Base-by-base conservation (phyloP, 176 grass and related monocot genomes). In the Rhynchospora tenuis region DNA sequence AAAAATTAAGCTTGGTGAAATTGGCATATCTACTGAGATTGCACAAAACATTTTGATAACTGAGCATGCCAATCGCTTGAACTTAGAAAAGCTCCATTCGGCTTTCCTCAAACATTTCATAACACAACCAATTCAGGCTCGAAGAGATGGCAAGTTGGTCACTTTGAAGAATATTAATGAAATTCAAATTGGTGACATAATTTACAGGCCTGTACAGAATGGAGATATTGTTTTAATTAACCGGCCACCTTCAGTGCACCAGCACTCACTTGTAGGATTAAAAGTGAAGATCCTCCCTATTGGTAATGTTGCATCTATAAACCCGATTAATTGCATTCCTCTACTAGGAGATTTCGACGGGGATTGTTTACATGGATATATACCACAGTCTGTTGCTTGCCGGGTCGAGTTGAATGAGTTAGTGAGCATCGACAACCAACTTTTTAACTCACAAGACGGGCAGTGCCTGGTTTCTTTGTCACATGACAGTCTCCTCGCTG, bases 281-380 rank as follows among this genome's bases (percentile, higher is more conserved):
- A 91, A 87, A 28, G 76, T 90, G 65, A 91, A 88, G 64, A 82
- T 94, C 81, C 74, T 98, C 24, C 87, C 90, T 59, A 82, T 85
- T 64, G 85, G 88, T 9, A 85, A 75, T 80, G 92, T 87, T 1
- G 78, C 89, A 45, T 91, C 92, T 42, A 98, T 98, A 67, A 98
- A 94, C 45, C 95, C 95, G 8, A 43, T 94, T 47, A 94, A 93
- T n/a, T 98, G 95, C 85, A 38, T 79, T 19, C 95, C 95, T 70
- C 83, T 98, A 56, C 46, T 87, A 71, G 95, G 95, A 59, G 95
- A 98, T 86, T 98, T 98, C 62, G 95, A 98, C 86, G 95, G 95
- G 45, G 95, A 98, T 24, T 94, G 95, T 88, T 84, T 98, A 51
- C 95, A 98, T 85, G 95, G 95, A 45, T 98, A 94, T 88, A 70